Percentiles rank a stretch among this genome's conserved stretches.
phyloP scores from a whole-genome alignment of 73 alveolate species.

The Stentor coeruleus region DNA sequence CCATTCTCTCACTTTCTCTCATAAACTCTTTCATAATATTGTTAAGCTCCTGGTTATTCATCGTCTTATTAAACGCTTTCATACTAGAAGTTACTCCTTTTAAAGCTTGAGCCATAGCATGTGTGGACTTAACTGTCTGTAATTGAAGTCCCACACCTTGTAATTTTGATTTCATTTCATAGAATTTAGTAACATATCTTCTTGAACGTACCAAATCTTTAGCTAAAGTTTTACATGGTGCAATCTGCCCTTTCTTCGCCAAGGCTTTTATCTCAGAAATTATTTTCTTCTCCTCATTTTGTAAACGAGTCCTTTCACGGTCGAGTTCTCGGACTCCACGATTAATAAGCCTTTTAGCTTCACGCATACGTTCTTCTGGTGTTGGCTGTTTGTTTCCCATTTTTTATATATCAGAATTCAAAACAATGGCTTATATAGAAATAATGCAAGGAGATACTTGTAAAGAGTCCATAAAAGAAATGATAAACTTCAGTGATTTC shows the following conservation, averaged over 20 bases:
- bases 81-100: slow-evolving; percentile 37
- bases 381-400: slow-evolving; percentile 15
- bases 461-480: too few species aligned
- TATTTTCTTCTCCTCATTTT: slow-evolving; percentile 55
- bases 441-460: too few species aligned
- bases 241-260: slow-evolving; percentile 54
- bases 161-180: slow-evolving; percentile 32
- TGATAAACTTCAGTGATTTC: too few species aligned
- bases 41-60: slow-evolving; percentile 39
- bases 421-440: too few species aligned
- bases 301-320: slow-evolving; percentile 54
- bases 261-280: slow-evolving; percentile 63
- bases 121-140: slow-evolving; percentile 40
- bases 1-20: slow-evolving; percentile 30
- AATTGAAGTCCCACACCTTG: slow-evolving; percentile 46
- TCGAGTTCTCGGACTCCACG: slow-evolving; percentile 56
- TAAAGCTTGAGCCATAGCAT: slow-evolving; percentile 43
- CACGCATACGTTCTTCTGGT: slow-evolving; percentile 59
- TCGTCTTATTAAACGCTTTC: slow-evolving; percentile 41
- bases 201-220: slow-evolving; percentile 47
- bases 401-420: background rate
- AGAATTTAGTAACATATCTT: slow-evolving; percentile 36
- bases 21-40: slow-evolving; percentile 41
- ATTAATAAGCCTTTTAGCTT: slow-evolving; percentile 53
- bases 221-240: slow-evolving; percentile 48